Evolutionary conservation across 129 eudicot species (phyloP), one percentile per base, ranked within the genome.

Genomic region (Flaveria robusta): DNA sequence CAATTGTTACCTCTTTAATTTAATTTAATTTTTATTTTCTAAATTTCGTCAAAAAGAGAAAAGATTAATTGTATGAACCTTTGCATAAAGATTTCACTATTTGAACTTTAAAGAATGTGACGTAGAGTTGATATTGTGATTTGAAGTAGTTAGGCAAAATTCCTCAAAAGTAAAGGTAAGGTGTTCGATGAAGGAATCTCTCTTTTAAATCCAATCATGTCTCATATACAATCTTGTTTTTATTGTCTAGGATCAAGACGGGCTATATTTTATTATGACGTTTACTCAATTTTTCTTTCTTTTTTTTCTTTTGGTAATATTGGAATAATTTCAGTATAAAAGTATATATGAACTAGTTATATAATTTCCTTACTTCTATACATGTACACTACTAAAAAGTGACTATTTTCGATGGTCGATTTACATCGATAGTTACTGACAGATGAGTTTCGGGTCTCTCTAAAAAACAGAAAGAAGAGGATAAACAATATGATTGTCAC

Each of bases 91-190:
- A 20, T 20, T 71, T 59, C 82, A 79, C 77, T 47, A n/a, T 64
- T 52, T 45, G 20, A 54, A 43, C 59, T 46, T 74, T 73, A 66
- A 49, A 45, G n/a, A 54, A 63, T 47, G 77, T 77, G 85, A 82
- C 78, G 79, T 70, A 76, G 62, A 58, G 85, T 80, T 84, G 85
- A 76, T 66, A 72, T 71, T 72, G 18, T 66, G 87, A 84, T 71
- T 66, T 81, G 85, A 76, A 63, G 22, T 65, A 77, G 85, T 82
- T 82, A 20, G 84, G 85, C 54, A 73, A 56, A 67, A 46, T 65
- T 75, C 86, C 79, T 65, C 79, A 66, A 43, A 49, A 51, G 34
- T 68, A 73, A 70, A 70, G 70, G 62, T 69, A 37, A 55, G 67
- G 71, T 49, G 66, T 68, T 64, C 75, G 52, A 45, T 37, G 31